A percentile compares a stretch with the other conserved stretches of the same genome.
phyloP scores from a whole-genome alignment of 2,329 filamentous ascomycete genomes.

The Fusarium sp. region DNA sequence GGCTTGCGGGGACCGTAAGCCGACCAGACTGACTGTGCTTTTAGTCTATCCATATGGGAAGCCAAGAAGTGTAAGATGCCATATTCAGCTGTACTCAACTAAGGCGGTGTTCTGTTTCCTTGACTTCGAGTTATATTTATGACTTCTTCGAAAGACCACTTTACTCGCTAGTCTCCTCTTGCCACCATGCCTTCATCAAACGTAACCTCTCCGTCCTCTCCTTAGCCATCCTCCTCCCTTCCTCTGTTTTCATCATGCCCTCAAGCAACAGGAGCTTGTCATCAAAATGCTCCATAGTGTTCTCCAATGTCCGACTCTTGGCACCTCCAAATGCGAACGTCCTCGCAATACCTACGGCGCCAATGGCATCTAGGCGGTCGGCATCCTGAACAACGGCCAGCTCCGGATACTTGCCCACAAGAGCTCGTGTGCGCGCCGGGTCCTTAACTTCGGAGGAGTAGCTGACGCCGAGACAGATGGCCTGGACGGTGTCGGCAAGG shows the following conservation, averaged over 20 bases:
- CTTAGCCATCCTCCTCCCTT: slow-evolving; percentile 62
- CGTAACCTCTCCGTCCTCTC: slow-evolving; percentile 63
- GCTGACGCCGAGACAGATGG: slow-evolving; percentile 79
- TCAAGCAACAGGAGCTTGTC: slow-evolving; percentile 77
- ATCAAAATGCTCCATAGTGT: slow-evolving; percentile 77
- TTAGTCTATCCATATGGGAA: not conserved
- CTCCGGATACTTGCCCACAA: slow-evolving; percentile 71
- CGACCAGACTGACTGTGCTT: slow-evolving; percentile 16
- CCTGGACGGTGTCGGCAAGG: slow-evolving; percentile 74
- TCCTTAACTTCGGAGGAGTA: slow-evolving; percentile 78
- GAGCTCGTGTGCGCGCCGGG: slow-evolving; percentile 64
- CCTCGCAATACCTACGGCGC: slow-evolving; percentile 83
- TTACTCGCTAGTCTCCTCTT: slow-evolving; percentile 54
- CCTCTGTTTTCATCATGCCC: slow-evolving; percentile 70
- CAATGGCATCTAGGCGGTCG: slow-evolving; percentile 90
- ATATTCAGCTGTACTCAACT: not conserved
- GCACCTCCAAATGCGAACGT: slow-evolving; percentile 73
- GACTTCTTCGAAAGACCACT: not conserved
- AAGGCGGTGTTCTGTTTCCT: not conserved
- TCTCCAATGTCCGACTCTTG: slow-evolving; percentile 65
- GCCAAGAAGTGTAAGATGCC: not conserved
- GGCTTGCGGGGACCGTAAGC: slow-evolving; percentile 5
- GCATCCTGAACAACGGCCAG: slow-evolving; percentile 87
- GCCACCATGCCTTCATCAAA: slow-evolving; percentile 67
- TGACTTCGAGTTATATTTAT: not conserved